Base-by-base conservation (phyloP, 495 filamentous ascomycete genomes). In the Extremus antarcticus region DNA sequence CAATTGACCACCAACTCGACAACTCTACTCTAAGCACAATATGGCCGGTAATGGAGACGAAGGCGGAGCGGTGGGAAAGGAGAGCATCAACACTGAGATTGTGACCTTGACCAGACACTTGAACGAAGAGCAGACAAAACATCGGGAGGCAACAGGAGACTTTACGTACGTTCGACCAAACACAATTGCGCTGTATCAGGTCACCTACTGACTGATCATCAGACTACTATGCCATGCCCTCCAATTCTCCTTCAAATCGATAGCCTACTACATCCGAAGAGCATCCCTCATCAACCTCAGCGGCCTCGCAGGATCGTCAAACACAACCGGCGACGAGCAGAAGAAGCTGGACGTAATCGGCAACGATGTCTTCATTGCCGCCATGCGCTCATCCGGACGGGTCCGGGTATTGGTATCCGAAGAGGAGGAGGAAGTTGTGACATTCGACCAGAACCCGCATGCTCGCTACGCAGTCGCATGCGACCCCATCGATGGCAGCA, bases 321-420 rank as follows among this genome's bases (percentile, higher is more conserved):
- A 98, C 73, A 86, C 78, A 22, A 97, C 92, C 2, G 92, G 92
- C 40, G 92, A 98, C 70, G 94, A 96, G 68, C 92, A 98, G 69
- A 97, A 98, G 82, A 98, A 97, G 73, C 86, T 98, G 38, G 92
- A 98, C 69, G 92, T 98, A 32, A 97, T 98, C 66, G 88, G 90
- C 67, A 97, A 98, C 71, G 92, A 98, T 64, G 77, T 98, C 59
- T 97, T 98, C 75, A 85, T 97, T 65, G 82, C 87, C 41, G 84
- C 90, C 50, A 97, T 98, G 92, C 78, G 79, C 49, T 90, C 84
- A 25, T 94, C 85, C 25, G 91, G 88, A 58, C 90, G 91, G 70
- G 88, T 87, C 66, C 83, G 87, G 43, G 73, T 96, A 47, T 74
- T 98, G 16, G 91, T 98, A 20, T 97, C 94, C 19, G 92, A 98